A percentile compares a stretch with the other conserved stretches of the same genome.
These are phyloP conservation scores for Chionographis japonica DNA, from an alignment of 106 monocot species.

Conservation along the genomic window DNA sequence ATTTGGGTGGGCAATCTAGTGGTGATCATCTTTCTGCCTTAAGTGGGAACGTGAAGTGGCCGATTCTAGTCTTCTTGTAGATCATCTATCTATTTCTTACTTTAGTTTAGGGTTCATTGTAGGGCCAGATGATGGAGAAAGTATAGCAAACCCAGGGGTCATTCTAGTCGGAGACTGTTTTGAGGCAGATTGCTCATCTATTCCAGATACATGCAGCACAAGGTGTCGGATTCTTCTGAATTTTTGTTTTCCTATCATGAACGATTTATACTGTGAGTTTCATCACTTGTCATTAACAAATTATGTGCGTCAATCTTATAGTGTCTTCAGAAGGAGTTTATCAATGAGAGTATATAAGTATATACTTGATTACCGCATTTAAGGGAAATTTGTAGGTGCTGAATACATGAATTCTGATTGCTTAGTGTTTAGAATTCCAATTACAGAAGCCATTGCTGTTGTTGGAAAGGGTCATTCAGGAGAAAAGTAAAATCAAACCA, in stretches of 20 bases:
- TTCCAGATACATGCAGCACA: neutral
- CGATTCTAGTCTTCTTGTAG: neutral
- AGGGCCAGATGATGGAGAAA: neutral
- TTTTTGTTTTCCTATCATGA: neutral
- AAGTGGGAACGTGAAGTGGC: no score
- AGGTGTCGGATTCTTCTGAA: neutral
- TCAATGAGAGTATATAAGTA: no score
- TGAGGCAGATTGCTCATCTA: neutral
- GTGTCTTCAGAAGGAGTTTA: no score
- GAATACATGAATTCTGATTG: no score
- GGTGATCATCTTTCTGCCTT: slow-evolving; percentile 1
- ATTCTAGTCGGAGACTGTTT: neutral
- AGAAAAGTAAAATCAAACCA: no score
- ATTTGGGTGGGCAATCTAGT: neutral
- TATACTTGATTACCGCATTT: no score
- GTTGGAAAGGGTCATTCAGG: no score
- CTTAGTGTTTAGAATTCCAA: no score
- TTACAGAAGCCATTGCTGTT: no score
- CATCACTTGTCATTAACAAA: no score
- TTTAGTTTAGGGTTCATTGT: neutral
- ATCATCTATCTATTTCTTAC: neutral
- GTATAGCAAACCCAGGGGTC: neutral
- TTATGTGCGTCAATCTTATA: no score
- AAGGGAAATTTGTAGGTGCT: no score
- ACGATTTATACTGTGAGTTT: neutral